These are phyloP conservation scores for Saccharomycopsis vini DNA, from an alignment of 805 yeast genomes.

Conservation along the genomic window DNA sequence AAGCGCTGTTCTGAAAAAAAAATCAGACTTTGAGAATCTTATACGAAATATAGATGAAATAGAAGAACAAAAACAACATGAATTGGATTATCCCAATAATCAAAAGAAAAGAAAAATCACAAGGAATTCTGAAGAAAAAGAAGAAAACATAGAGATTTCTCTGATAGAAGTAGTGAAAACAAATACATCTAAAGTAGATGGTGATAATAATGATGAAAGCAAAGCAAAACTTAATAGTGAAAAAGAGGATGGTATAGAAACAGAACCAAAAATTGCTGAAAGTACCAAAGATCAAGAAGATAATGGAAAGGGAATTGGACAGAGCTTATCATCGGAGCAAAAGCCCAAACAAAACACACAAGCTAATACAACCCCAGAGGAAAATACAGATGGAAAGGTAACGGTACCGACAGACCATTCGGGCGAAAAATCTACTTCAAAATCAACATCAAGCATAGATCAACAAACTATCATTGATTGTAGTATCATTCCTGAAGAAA, in stretches of 20 bases:
- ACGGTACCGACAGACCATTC: slow-evolving; percentile 10
- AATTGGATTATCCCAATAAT: not conserved
- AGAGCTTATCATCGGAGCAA: not conserved
- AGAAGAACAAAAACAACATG: too few species aligned
- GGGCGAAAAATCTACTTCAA: slow-evolving; percentile 26
- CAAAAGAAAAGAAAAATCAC: not conserved
- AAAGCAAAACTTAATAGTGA: not conserved
- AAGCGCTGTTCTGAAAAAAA: slow-evolving; percentile 1
- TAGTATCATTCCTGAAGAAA: slow-evolving; percentile 10
- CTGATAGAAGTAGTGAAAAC: not conserved
- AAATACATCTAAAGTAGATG: not conserved
- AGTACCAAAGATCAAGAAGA: slow-evolving; percentile 7
- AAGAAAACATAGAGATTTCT: slow-evolving; percentile 8
- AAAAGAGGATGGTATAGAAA: slow-evolving; percentile 20
- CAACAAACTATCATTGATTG: slow-evolving; percentile 26
- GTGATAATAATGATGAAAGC: not conserved
- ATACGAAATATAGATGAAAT: too few species aligned
- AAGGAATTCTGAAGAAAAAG: not conserved
- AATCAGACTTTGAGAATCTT: too few species aligned
- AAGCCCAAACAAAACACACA: not conserved
- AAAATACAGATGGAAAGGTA: not conserved
- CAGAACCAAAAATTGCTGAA: slow-evolving; percentile 12
- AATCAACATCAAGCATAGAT: slow-evolving; percentile 28
- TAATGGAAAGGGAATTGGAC: not conserved
- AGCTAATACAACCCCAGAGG: not conserved